A percentile compares a stretch with the other conserved stretches of the same genome.
phyloP scores from a whole-genome alignment of 2,329 filamentous ascomycete species.

The Zymoseptoria tritici region DNA sequence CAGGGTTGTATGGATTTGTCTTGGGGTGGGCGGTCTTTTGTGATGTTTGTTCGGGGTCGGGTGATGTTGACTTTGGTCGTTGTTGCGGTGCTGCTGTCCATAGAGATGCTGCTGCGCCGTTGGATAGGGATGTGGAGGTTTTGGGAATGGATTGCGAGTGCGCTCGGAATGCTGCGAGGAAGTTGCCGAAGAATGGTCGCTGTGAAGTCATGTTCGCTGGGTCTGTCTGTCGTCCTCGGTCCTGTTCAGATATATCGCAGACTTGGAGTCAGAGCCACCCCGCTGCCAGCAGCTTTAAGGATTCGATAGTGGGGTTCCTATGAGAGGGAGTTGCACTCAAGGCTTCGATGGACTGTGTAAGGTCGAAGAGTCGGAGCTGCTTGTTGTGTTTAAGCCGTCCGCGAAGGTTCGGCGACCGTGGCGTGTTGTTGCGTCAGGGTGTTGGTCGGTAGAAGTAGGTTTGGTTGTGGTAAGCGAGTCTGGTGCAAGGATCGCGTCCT shows the following conservation, averaged over 20 bases:
- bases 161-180: slow-evolving; percentile 60
- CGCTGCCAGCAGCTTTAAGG: not conserved
- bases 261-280: not conserved
- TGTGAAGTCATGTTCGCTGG: slow-evolving; percentile 52
- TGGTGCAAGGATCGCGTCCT: too few species aligned
- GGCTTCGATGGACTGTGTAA: too few species aligned
- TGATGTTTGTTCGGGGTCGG: slow-evolving; percentile 25
- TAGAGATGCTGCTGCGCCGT: slow-evolving; percentile 30
- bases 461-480: too few species aligned
- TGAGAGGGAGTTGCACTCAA: too few species aligned
- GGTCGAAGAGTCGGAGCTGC: too few species aligned
- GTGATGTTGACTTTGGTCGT: slow-evolving; percentile 13
- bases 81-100: slow-evolving; percentile 19
- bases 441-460: too few species aligned
- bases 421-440: too few species aligned
- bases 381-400: too few species aligned
- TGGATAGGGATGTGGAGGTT: slow-evolving; percentile 45
- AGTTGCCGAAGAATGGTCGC: slow-evolving; percentile 59
- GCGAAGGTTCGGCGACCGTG: too few species aligned
- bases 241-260: not conserved
- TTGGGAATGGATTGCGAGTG: slow-evolving; percentile 48
- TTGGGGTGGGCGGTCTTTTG: slow-evolving; percentile 45
- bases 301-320: not conserved
- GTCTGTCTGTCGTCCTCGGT: not conserved
- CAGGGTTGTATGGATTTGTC: slow-evolving; percentile 24